Evolutionary conservation across 2,329 filamentous ascomycete species (phyloP), one percentile per base, ranked within the genome.

Genomic region (Leptographium flavum): DNA sequence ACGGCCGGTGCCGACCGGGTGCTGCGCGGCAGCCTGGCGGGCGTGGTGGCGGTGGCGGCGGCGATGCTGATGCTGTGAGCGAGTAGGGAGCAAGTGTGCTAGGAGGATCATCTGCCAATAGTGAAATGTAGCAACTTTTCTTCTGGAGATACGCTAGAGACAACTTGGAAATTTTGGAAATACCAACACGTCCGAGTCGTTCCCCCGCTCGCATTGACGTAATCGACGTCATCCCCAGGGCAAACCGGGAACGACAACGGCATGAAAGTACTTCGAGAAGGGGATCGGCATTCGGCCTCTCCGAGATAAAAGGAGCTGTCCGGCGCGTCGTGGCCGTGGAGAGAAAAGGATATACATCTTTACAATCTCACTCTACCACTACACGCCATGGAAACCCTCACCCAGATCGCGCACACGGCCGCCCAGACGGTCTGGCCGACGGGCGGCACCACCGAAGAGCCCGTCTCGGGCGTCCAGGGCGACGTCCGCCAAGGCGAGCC

Each of bases 381-480:
- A 28, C 3, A 30, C 22, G 65, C 23, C 39, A 83, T 84, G 79
- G 80, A 84, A 49, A 73, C 76, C 30, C 66, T 84, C 54, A 79
- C 66, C 60, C 74, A 68, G 58, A 63, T 76, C 43, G 68, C 71
- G 23, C 55, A 57, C n/a, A 59, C 65, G 10, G 69, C 71, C 25
- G 65, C 66, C 22, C 67, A 67, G 51, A 66, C 61, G 27, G 39
- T 75, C 35, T 73, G 67, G 67, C 69, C 68, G 13, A 63, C 66
- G 27, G 55, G 13, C 17, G 21, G 35, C 31, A 30, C 36, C 15
- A 14, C 3, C 39, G 58, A 63, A 39, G 86, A 93, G 63, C 86
- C 86, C 17, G 60, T 87, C 38, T 82, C 83, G 19, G 86, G 86
- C 21, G 66, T 76, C 43, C 66, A 71, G 47, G 86, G 86, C 33